A percentile compares a stretch with the other conserved stretches of the same genome.
Evolutionary conservation across 192 early-diverging fungal species (phyloP).

Genomic region (Coemansia sp.): DNA sequence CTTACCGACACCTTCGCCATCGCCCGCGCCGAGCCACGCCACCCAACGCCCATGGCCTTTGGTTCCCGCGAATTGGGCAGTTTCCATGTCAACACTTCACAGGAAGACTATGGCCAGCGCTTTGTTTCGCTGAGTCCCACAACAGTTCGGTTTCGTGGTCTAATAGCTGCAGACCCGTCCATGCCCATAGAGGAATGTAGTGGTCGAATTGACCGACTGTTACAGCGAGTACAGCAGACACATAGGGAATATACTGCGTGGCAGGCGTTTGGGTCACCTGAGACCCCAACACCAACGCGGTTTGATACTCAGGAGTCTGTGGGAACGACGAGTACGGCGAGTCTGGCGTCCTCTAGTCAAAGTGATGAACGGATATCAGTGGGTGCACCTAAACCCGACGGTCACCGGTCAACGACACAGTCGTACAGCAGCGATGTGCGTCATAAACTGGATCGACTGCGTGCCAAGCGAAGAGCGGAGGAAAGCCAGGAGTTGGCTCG

Average conservation of each 20-base stretch:
- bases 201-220: constrained; percentile 30
- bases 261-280: constrained; percentile 20
- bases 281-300: constrained; percentile 7
- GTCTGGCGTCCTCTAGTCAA: background rate
- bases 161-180: constrained; percentile 6
- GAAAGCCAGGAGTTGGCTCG: background rate
- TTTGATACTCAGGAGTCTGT: constrained; percentile 11
- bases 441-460: background rate
- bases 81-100: background rate
- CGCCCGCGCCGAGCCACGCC: background rate
- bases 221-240: constrained; percentile 31
- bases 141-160: background rate
- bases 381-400: background rate
- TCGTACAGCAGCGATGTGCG: background rate
- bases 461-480: background rate
- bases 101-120: background rate
- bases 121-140: background rate
- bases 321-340: constrained; percentile 31
- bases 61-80: background rate
- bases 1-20: background rate
- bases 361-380: background rate
- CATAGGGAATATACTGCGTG: constrained; percentile 15
- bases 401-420: background rate
- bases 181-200: constrained; percentile 33
- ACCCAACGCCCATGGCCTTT: background rate